These are phyloP conservation scores for Bauhinia variegata DNA, from an alignment of 306 rosid species.

Conservation along the genomic window DNA sequence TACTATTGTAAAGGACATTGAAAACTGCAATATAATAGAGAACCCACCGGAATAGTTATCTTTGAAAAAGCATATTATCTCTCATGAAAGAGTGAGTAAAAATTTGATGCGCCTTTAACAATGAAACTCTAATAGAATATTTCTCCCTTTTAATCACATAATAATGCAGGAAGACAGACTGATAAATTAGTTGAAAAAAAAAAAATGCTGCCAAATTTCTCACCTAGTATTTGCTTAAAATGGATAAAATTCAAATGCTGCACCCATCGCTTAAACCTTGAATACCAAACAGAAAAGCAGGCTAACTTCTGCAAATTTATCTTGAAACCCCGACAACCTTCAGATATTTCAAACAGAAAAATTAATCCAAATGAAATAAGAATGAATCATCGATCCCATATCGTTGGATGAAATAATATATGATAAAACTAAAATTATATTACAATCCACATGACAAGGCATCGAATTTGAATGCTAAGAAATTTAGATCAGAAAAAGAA, in stretches of 20 bases:
- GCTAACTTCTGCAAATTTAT: slow-evolving; percentile 47
- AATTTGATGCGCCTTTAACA: not conserved
- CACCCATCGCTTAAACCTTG: slow-evolving; percentile 40
- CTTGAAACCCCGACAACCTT: slow-evolving; percentile 71
- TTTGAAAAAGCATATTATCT: too few relatives aligned
- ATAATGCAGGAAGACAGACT: not conserved
- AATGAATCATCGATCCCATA: not conserved
- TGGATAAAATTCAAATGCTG: slow-evolving; percentile 45
- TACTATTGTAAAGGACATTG: too few relatives aligned
- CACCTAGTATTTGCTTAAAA: slow-evolving; percentile 43
- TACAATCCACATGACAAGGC: slow-evolving; percentile 4
- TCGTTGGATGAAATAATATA: not conserved
- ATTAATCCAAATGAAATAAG: slow-evolving; percentile 14
- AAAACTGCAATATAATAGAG: too few relatives aligned
- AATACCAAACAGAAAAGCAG: slow-evolving; percentile 39
- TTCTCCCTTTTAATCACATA: not conserved
- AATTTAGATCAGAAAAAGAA: not conserved
- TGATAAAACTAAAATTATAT: not conserved
- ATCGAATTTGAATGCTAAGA: not conserved
- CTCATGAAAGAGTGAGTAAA: too few relatives aligned
- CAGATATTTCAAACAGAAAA: slow-evolving; percentile 29
- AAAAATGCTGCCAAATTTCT: slow-evolving; percentile 17
- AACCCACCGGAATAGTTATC: too few relatives aligned
- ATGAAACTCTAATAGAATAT: too few relatives aligned
- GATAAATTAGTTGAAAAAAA: not conserved